Evolutionary conservation across 2,329 filamentous ascomycete species (phyloP).

Genomic region (Cladophialophora bantiana): DNA sequence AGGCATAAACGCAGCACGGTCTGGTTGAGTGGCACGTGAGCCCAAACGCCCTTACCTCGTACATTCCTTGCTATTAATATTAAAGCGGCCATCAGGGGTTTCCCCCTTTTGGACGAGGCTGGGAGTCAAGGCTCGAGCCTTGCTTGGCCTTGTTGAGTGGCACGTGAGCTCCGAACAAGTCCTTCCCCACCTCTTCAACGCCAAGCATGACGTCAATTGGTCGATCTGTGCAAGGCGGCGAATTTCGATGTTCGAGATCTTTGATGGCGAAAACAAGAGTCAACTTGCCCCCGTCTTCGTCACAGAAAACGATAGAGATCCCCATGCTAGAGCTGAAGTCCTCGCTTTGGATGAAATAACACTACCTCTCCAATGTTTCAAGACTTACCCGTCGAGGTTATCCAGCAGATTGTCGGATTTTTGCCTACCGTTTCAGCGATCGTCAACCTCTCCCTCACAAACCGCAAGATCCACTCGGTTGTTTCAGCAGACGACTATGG

Average conservation of each 20-base stretch:
- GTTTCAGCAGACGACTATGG: constrained; percentile 58
- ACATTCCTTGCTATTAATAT: too few species aligned
- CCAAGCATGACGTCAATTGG: constrained; percentile 30
- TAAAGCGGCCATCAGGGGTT: too few species aligned
- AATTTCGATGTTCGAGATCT: not conserved
- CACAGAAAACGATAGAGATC: not conserved
- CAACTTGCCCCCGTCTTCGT: not conserved
- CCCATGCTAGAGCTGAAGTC: not conserved
- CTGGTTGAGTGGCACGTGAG: too few species aligned
- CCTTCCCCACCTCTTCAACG: not conserved
- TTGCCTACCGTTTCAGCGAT: constrained; percentile 57
- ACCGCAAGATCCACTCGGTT: constrained; percentile 54
- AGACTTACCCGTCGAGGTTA: constrained; percentile 47
- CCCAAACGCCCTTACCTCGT: too few species aligned
- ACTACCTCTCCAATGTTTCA: constrained; percentile 27
- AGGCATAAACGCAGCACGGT: too few species aligned
- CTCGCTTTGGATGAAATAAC: not conserved
- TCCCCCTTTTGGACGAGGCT: too few species aligned
- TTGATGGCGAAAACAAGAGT: not conserved
- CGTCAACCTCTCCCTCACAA: constrained; percentile 54
- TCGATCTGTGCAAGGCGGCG: not conserved
- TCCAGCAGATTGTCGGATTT: constrained; percentile 51
- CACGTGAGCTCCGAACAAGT: not conserved
- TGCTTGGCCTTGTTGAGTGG: too few species aligned
- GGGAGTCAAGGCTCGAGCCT: too few species aligned